phyloP scores from a whole-genome alignment of 306 rosid genomes.

The Crataegus laevigata region DNA sequence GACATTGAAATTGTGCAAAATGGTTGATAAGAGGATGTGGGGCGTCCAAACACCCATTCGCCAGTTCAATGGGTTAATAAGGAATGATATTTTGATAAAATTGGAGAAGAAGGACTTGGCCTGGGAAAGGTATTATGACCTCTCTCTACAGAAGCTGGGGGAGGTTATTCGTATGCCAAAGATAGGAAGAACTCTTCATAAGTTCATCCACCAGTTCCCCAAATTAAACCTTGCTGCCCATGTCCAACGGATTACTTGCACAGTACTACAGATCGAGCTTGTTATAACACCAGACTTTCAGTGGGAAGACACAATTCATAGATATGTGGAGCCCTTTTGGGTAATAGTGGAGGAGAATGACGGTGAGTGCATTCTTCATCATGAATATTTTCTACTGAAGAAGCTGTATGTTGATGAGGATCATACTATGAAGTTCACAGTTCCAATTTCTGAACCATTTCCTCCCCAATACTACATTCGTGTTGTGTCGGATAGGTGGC shows the following conservation, averaged over 20 bases:
- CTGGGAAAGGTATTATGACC: slow-evolving; percentile 93
- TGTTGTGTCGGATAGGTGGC: slow-evolving; percentile 92
- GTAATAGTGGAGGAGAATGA: slow-evolving; percentile 91
- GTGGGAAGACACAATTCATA: slow-evolving; percentile 92
- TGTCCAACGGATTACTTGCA: slow-evolving; percentile 89
- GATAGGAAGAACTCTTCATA: slow-evolving; percentile 83
- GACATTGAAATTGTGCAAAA: slow-evolving; percentile 85
- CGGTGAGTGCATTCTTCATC: slow-evolving; percentile 78
- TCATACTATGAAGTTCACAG: slow-evolving; percentile 79
- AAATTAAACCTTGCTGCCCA: slow-evolving; percentile 87
- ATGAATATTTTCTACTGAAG: slow-evolving; percentile 80
- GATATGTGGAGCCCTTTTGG: slow-evolving; percentile 93
- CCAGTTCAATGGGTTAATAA: slow-evolving; percentile 64
- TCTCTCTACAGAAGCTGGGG: slow-evolving; percentile 85
- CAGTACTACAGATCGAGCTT: slow-evolving; percentile 82
- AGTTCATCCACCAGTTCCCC: slow-evolving; percentile 82
- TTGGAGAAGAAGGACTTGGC: slow-evolving; percentile 90
- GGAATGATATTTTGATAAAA: slow-evolving; percentile 57
- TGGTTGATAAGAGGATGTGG: slow-evolving; percentile 92
- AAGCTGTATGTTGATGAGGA: slow-evolving; percentile 81
- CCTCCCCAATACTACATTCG: slow-evolving; percentile 85
- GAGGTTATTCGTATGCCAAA: slow-evolving; percentile 75
- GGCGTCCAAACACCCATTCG: slow-evolving; percentile 84
- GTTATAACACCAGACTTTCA: slow-evolving; percentile 80
- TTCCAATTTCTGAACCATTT: slow-evolving; percentile 77